A percentile compares a stretch with the other conserved stretches of the same genome.
Evolutionary conservation across 345 rosid genomes (phyloP).

Genomic region (Syzygium jambos): DNA sequence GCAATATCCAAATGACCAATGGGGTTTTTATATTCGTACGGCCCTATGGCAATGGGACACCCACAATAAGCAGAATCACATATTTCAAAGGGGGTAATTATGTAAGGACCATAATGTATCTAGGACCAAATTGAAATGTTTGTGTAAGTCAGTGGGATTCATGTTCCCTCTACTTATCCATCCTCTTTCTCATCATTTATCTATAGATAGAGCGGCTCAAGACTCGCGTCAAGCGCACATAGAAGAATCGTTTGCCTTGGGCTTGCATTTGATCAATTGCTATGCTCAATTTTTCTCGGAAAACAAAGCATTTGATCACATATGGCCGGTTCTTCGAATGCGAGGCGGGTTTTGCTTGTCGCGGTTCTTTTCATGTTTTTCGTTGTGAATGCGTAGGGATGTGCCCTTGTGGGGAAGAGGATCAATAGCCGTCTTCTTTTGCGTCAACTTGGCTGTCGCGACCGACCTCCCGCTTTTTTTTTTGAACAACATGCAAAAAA

Average conservation of each 20-base stretch:
- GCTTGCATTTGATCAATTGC: not conserved
- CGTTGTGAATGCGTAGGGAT: not conserved
- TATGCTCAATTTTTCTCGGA: not conserved
- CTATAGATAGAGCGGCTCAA: not conserved
- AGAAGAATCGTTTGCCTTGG: not conserved
- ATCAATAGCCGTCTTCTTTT: not conserved
- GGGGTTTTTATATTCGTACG: not conserved
- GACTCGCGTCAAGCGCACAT: not conserved
- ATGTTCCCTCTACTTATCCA: not conserved
- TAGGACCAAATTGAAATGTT: not conserved
- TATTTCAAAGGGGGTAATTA: not conserved
- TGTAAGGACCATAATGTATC: not conserved
- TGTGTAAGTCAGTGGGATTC: not conserved
- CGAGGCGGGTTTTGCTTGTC: not conserved
- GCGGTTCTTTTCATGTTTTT: not conserved
- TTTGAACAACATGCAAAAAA: no score
- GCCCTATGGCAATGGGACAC: not conserved
- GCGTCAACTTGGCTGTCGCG: not conserved
- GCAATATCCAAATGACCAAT: not conserved
- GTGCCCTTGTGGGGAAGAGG: not conserved
- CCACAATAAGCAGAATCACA: not conserved
- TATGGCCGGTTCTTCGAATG: not conserved
- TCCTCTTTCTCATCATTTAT: not conserved
- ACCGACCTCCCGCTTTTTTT: no score
- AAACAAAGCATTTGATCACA: not conserved